Base-by-base conservation (phyloP, 2,329 filamentous ascomycete species). In the Colletotrichum liaoningense region DNA sequence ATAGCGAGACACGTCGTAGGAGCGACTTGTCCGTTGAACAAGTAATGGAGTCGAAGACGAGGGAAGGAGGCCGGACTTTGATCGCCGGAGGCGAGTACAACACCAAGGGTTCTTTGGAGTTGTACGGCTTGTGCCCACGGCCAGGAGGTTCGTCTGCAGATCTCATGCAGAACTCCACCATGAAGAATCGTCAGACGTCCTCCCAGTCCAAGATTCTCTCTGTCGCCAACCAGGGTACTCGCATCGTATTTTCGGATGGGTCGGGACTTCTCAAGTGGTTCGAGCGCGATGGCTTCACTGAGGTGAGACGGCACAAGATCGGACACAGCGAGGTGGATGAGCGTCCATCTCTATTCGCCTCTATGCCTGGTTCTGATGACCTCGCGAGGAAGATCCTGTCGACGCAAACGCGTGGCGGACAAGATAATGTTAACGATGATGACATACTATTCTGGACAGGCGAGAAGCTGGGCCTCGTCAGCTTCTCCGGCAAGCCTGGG, bases 31-130 rank as follows among this genome's bases (percentile, higher is more conserved):
- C 90, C 12, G 81, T 86, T 67, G 87, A 89, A 68, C 87, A 87
- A 75, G 85, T 90, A 14, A 84, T 81, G 75, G 83, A 85, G 22
- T 86, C 87, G n/a, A 92, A 92, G 76, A 82, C 78, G n/a, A 80
- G 81, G 0, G 78, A 83, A 0, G 88, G 81, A 14, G 88, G 92
- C 0, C 87, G 92, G 58, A 95, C 93, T 0, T 83, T 98, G 30
- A 89, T 98, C 64, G 94, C 95, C 3, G 94, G 93, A 52, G 96
- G 95, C 5, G 94, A 96, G 79, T 98, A 98, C 84, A 97, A 97
- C 77, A 94, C 93, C 38, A 95, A 97, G 81, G 96, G 96, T 0
- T 95, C 93, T 0, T 86, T 98, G 2, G 96, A 98, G 79, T 84
- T 98, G n/a, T 98, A 97, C 81, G 91, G 91, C 16, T 83, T 94